Evolutionary conservation across 306 rosid species (phyloP).

Genomic region (Rubus parviflorus): DNA sequence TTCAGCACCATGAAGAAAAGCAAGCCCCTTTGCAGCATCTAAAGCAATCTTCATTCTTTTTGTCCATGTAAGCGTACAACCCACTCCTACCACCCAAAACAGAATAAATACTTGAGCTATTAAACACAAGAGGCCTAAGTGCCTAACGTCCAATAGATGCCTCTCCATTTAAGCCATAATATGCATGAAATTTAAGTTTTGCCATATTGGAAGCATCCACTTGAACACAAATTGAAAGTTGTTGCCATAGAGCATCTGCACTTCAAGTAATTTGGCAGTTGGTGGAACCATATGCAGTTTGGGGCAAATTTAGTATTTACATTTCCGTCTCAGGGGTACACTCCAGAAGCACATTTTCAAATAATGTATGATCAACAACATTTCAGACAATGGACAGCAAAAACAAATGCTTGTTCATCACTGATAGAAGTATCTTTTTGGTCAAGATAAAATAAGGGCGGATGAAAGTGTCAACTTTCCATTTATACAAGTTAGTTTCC

Average conservation of each 20-base stretch:
- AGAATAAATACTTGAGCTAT: conserved; percentile 15
- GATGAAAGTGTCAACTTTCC: background rate
- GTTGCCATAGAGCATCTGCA: background rate
- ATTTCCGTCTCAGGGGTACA: background rate
- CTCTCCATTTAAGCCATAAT: background rate
- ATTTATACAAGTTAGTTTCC: background rate
- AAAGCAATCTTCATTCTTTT: conserved; percentile 95
- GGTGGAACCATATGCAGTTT: too few relatives aligned
- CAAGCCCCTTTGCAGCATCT: conserved; percentile 94
- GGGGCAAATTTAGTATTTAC: background rate
- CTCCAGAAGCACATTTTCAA: background rate
- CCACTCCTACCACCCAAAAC: conserved; percentile 69
- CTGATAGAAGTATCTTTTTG: background rate
- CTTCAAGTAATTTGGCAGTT: background rate
- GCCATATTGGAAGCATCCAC: background rate
- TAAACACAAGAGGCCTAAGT: background rate
- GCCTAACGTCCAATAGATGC: background rate
- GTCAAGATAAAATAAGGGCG: background rate
- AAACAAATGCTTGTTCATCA: background rate
- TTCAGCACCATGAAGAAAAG: conserved; percentile 96
- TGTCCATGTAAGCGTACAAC: conserved; percentile 84
- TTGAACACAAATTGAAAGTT: conserved; percentile 5
- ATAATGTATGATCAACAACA: background rate
- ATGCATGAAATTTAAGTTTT: background rate
- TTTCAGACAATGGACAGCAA: background rate